Evolutionary conservation across 1,284 basidiomycete genomes (phyloP), one percentile per base, ranked within the genome.

Genomic region (Papiliotrema laurentii): DNA sequence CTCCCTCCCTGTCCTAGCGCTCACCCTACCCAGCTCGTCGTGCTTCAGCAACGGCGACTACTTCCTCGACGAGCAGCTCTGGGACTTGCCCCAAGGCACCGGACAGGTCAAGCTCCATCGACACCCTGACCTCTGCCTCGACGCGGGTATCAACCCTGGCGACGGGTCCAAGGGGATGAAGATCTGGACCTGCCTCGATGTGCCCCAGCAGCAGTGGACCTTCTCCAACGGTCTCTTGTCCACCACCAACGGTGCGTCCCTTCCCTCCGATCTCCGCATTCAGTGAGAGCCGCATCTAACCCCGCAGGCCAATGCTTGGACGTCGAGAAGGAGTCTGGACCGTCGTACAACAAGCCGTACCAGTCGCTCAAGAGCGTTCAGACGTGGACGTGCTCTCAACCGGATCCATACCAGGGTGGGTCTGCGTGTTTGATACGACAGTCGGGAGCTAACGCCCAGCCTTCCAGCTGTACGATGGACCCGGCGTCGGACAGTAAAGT

Each of bases 111-210:
- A 42, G 31, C 38, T 42, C 14, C 47, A 42, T 21, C 28, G 30
- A 4, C 10, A 22, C 14, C 9, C 30, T n/a, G 47, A 60, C 50
- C 50, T 52, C 30, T 64, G 62, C 39, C 50, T 60, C 19, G 55
- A 59, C 43, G 55, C 59, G 16, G 51, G 50, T 10, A 35, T 33
- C 38, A 43, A 47, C 45, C 42, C 53, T n/a, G 39, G 24, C 18
- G 47, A 55, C 43, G 57, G 55, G 18, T 43, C 51, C 19, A 6
- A 36, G 9, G 47, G 44, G 4, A 44, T 60, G 47, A 60, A 59
- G 43, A 49, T 66, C 45, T 40, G 19, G 11, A 27, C 21, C 25
- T 40, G 38, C 22, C 25, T 24, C 19, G 38, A 40, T 40, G 38
- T 22, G 5, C 38, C 25, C 19, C 38, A 24, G 16, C 41, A 43